Percentiles rank a stretch among this genome's conserved stretches.
Conservation (phyloP, 352 stramenopile species). For the Saprolegnia diclina region DNA sequence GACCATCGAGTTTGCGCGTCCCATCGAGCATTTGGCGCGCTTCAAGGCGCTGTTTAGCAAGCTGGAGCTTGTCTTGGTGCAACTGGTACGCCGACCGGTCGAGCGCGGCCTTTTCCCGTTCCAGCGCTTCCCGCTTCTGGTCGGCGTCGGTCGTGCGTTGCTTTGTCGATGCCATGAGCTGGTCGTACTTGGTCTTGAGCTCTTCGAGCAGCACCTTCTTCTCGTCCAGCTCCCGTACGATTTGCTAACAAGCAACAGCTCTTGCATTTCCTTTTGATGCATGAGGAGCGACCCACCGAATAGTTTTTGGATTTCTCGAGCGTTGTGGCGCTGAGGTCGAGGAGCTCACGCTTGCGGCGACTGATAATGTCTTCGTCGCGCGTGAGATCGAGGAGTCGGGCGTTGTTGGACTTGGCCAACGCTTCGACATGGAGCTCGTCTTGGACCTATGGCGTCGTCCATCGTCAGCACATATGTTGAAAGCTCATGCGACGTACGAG, state of each 20-base stretch:
- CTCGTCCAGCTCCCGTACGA: constrained; percentile 9
- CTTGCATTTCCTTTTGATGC: too few relatives aligned
- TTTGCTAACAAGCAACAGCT: background rate
- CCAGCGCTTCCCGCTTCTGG: constrained; percentile 31
- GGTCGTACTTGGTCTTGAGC: constrained; percentile 38
- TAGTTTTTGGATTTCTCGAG: constrained; percentile 45
- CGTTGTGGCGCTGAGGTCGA: constrained; percentile 53
- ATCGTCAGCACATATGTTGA: background rate
- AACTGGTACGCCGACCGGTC: constrained; percentile 49
- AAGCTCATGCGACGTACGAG: constrained; percentile 28
- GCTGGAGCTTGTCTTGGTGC: constrained; percentile 57
- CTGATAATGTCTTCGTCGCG: constrained; percentile 44
- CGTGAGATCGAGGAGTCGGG: constrained; percentile 45
- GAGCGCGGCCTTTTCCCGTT: constrained; percentile 44
- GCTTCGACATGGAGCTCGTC: constrained; percentile 53
- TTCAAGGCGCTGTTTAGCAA: constrained; percentile 69
- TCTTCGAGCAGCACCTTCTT: constrained; percentile 38
- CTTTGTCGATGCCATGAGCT: constrained; percentile 31
- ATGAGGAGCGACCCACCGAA: too few relatives aligned
- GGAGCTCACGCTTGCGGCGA: constrained; percentile 46
- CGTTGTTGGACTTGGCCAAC: constrained; percentile 39
- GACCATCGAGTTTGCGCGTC: constrained; percentile 38
- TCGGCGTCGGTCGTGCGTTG: constrained; percentile 36
- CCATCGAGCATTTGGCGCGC: constrained; percentile 69
- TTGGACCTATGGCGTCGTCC: constrained; percentile 31